Evolutionary conservation across 345 rosid species (phyloP).

Genomic region (Pseudoturritis turrita): DNA sequence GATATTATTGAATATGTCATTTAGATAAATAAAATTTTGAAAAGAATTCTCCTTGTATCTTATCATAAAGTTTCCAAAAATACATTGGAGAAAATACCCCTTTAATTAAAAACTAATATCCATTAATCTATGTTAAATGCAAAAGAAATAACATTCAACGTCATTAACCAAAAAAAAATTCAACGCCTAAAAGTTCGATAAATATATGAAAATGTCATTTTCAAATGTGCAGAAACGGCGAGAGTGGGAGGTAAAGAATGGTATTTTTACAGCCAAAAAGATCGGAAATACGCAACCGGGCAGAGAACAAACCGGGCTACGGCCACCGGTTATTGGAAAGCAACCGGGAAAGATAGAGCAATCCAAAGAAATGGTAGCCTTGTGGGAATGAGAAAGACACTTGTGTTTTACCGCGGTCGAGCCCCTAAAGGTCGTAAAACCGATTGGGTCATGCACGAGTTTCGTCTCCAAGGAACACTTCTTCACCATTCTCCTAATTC

Average conservation of each 20-base stretch:
- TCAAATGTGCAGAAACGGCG: conserved; percentile 22
- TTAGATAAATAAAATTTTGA: conserved; percentile 15
- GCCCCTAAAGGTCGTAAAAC: conserved; percentile 56
- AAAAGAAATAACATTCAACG: neutral
- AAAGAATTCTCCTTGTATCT: neutral
- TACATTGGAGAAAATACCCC: neutral
- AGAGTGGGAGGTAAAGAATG: conserved; percentile 41
- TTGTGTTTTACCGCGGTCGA: conserved; percentile 46
- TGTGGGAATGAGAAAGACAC: conserved; percentile 46
- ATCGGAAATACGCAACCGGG: conserved; percentile 48
- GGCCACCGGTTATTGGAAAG: conserved; percentile 55
- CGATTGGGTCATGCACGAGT: conserved; percentile 61
- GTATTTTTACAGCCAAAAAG: conserved; percentile 51
- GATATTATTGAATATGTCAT: conserved; percentile 12
- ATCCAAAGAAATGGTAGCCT: conserved; percentile 20
- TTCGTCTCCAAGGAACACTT: conserved; percentile 36
- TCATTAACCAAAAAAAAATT: neutral
- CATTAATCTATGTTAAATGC: neutral
- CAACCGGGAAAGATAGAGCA: conserved; percentile 51
- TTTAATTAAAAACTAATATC: neutral
- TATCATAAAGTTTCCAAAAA: neutral
- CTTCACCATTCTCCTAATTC: conserved; percentile 29
- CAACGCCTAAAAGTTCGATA: neutral
- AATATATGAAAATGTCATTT: neutral
- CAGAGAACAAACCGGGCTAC: conserved; percentile 55